Percentiles rank a stretch among this genome's conserved stretches.
Evolutionary conservation across 176 grass and related monocot genomes (phyloP).

Genomic region (Neostapfia colusana): DNA sequence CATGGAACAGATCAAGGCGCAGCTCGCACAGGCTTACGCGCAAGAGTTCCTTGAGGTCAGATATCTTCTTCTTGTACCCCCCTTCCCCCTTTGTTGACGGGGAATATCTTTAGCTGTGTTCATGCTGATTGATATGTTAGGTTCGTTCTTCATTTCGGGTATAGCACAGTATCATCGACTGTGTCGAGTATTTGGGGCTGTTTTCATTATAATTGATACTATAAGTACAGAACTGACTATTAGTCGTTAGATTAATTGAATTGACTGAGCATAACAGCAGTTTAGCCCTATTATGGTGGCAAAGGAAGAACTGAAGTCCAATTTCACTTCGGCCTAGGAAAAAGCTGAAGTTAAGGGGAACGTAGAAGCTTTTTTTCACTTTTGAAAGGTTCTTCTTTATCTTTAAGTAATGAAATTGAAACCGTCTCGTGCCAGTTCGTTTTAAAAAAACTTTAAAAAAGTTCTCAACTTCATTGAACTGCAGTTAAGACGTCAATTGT

Average conservation of each 20-base stretch:
- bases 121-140: background rate
- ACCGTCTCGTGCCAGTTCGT: background rate
- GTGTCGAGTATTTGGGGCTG: background rate
- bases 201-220: background rate
- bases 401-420: background rate
- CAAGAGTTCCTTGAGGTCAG: conserved; percentile 79
- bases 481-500: background rate
- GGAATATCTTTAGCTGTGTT: background rate
- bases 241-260: background rate
- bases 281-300: background rate
- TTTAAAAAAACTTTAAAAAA: too few species aligned
- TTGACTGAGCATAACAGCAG: background rate
- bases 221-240: too few species aligned
- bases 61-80: background rate
- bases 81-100: background rate
- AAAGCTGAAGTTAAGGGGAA: background rate
- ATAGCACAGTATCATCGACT: background rate
- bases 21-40: conserved; percentile 83
- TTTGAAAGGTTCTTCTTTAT: too few species aligned
- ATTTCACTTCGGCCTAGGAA: background rate
- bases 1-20: conserved; percentile 88
- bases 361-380: too few species aligned
- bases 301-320: background rate
- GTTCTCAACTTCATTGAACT: background rate
- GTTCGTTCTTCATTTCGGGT: background rate